These are phyloP conservation scores for Camellia sinensis DNA, from an alignment of 148 eudicot genomes.

Conservation along the genomic window DNA sequence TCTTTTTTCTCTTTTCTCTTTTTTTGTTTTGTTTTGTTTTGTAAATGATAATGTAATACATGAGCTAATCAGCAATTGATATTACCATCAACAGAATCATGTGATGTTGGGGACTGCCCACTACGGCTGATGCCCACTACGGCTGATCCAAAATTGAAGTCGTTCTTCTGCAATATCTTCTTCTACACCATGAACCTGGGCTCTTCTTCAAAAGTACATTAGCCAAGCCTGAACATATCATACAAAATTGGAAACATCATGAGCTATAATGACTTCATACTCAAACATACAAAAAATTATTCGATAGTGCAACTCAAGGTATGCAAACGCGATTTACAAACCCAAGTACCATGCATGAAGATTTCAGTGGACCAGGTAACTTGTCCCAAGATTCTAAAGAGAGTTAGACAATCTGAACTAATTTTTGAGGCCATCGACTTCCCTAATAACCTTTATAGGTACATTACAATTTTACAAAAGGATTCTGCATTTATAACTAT, in stretches of 20 bases:
- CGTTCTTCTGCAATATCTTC: constrained; percentile 31
- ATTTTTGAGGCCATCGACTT: not conserved
- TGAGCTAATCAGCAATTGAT: no score
- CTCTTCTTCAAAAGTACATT: constrained; percentile 27
- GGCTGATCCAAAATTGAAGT: constrained; percentile 29
- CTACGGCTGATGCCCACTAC: no score
- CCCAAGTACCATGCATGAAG: not conserved
- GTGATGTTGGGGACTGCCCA: constrained; percentile 28
- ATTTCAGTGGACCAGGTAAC: not conserved
- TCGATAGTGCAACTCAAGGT: not conserved
- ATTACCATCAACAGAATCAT: constrained; percentile 31
- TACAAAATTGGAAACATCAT: not conserved
- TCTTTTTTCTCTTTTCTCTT: no score
- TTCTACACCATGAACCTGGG: constrained; percentile 27
- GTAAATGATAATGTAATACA: no score
- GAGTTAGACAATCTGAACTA: not conserved
- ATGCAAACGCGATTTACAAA: not conserved
- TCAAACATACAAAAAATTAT: not conserved
- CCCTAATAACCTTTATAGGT: not conserved
- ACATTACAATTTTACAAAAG: not conserved
- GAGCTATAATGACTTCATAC: not conserved
- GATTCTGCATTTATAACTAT: no score
- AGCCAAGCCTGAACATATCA: constrained; percentile 25
- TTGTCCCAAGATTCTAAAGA: not conserved
- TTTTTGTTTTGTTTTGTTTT: no score